Evolutionary conservation across 2,329 filamentous ascomycete species (phyloP).

Genomic region (Fusarium verrucosum): DNA sequence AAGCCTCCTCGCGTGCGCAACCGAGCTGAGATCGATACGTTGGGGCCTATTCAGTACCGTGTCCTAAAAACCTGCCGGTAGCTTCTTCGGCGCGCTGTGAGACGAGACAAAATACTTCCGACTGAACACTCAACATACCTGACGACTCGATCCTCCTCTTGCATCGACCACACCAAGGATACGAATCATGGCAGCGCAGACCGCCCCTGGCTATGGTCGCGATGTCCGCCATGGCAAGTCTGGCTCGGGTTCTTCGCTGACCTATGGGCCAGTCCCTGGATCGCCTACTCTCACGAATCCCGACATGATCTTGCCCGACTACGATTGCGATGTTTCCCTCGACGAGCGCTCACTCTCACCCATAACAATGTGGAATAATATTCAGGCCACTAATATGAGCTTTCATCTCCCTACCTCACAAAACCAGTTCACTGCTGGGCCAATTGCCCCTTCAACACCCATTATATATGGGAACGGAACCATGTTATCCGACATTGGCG

Average conservation of each 20-base stretch:
- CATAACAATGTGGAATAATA: conserved; percentile 62
- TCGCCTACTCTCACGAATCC: conserved; percentile 92
- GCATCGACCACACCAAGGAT: not conserved
- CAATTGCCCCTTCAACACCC: conserved; percentile 65
- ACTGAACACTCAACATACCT: not conserved
- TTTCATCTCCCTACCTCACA: conserved; percentile 56
- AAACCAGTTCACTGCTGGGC: conserved; percentile 53
- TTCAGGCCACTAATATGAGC: conserved; percentile 50
- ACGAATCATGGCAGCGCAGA: conserved; percentile 47
- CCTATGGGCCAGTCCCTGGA: conserved; percentile 64
- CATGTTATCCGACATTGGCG: conserved; percentile 73
- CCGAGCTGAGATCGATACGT: conserved; percentile 25
- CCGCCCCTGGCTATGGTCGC: conserved; percentile 40
- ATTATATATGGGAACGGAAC: conserved; percentile 76
- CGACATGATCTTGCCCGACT: conserved; percentile 90
- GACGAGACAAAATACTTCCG: conserved; percentile 6
- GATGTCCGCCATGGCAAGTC: conserved; percentile 45
- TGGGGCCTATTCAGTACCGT: conserved; percentile 15
- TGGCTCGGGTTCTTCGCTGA: conserved; percentile 42
- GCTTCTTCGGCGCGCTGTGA: conserved; percentile 18
- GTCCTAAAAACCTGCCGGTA: conserved; percentile 13
- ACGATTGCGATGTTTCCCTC: conserved; percentile 66
- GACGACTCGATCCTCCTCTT: not conserved
- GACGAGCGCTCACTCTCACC: conserved; percentile 62
- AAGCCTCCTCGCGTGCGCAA: conserved; percentile 25